These are phyloP conservation scores for Yarrowia sp. DNA, from an alignment of 805 yeast genomes.

Conservation along the genomic window DNA sequence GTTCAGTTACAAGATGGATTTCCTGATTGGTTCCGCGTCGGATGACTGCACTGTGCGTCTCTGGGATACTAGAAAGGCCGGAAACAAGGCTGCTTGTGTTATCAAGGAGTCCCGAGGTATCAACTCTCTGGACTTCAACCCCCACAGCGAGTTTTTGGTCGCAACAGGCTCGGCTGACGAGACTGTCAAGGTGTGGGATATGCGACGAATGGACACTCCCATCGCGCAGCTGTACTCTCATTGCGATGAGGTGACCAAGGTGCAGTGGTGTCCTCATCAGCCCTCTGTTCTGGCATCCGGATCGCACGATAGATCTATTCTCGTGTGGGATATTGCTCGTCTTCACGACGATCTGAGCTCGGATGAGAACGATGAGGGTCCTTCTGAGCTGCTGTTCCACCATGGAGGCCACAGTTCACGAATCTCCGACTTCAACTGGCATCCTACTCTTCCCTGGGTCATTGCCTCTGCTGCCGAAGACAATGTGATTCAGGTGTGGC, in stretches of 20 bases:
- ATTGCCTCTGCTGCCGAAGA: constrained; percentile 74
- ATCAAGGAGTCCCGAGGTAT: constrained; percentile 57
- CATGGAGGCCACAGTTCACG: constrained; percentile 85
- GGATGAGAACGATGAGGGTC: constrained; percentile 59
- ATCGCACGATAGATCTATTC: constrained; percentile 65
- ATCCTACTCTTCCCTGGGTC: constrained; percentile 57
- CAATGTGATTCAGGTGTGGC: constrained; percentile 73
- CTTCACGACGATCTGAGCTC: constrained; percentile 53
- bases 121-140: constrained; percentile 67
- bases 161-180: constrained; percentile 81
- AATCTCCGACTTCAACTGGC: constrained; percentile 66
- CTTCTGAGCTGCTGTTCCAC: constrained; percentile 73
- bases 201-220: constrained; percentile 59
- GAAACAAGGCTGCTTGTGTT: constrained; percentile 42
- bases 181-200: constrained; percentile 70
- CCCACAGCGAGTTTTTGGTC: constrained; percentile 50
- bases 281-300: constrained; percentile 57
- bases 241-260: constrained; percentile 52
- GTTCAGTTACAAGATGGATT: constrained; percentile 48
- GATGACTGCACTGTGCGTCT: constrained; percentile 65
- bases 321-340: constrained; percentile 69
- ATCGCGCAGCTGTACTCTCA: constrained; percentile 70
- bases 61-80: constrained; percentile 51
- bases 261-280: constrained; percentile 52
- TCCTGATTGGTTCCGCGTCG: constrained; percentile 65